Evolutionary conservation across 2,329 filamentous ascomycete species (phyloP).

Genomic region (Colletotrichum kahawae): DNA sequence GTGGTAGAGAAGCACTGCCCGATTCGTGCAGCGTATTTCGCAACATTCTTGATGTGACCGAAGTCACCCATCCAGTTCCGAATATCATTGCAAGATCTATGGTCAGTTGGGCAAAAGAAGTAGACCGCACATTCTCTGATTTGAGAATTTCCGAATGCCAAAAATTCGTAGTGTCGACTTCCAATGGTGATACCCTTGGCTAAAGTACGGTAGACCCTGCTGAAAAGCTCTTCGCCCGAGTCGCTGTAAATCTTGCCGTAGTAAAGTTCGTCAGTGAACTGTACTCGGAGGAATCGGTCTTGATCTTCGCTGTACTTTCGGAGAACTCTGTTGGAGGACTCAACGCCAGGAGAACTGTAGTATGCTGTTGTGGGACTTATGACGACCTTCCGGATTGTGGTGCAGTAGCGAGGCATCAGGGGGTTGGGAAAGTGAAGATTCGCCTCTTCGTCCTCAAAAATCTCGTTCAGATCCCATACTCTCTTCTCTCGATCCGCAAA

Average conservation of each 20-base stretch:
- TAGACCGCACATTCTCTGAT: conserved; percentile 91
- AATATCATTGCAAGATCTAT: conserved; percentile 76
- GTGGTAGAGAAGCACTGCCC: conserved; percentile 98
- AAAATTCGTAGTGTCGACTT: conserved; percentile 82
- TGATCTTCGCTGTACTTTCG: conserved; percentile 70
- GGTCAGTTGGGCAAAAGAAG: conserved; percentile 79
- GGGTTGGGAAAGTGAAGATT: conserved; percentile 50
- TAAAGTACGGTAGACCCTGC: conserved; percentile 73
- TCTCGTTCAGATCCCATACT: conserved; percentile 72
- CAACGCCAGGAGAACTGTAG: conserved; percentile 77
- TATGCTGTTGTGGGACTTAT: conserved; percentile 87
- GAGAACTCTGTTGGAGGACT: conserved; percentile 87
- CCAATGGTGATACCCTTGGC: conserved; percentile 82
- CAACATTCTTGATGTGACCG: conserved; percentile 78
- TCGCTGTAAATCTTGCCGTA: conserved; percentile 64
- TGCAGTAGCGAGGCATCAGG: conserved; percentile 73
- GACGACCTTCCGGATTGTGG: conserved; percentile 75
- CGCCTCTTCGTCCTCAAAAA: conserved; percentile 66
- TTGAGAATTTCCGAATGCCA: conserved; percentile 95
- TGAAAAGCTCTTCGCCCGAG: conserved; percentile 67
- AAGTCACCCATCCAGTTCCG: conserved; percentile 89
- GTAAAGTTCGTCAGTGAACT: conserved; percentile 82
- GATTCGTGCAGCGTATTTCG: conserved; percentile 86
- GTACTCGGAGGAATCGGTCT: conserved; percentile 86
- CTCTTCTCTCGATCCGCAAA: conserved; percentile 67